A percentile compares a stretch with the other conserved stretches of the same genome.
phyloP scores from a whole-genome alignment of 306 rosid genomes.

The Dryas drummondii region DNA sequence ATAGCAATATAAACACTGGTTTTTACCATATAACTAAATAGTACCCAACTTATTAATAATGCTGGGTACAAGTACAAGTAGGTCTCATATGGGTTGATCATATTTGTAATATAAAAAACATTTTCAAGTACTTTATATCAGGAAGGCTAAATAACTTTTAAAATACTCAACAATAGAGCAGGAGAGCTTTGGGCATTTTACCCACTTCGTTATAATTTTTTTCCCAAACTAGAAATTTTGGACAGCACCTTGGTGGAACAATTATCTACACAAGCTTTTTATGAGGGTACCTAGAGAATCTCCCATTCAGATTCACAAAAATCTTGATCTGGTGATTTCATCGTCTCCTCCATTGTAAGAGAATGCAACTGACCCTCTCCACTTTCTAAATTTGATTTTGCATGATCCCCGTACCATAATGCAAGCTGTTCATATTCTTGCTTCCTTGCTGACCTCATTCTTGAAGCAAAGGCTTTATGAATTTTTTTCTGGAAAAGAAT shows the following conservation, averaged over 20 bases:
- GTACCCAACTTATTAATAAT: neutral
- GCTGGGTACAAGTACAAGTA: neutral
- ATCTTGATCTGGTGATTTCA: constrained; percentile 26
- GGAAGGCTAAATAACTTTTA: neutral
- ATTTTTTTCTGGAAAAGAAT: constrained; percentile 49
- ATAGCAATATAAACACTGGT: neutral
- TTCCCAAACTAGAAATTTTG: constrained; percentile 5
- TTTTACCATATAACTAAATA: neutral
- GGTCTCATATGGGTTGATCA: neutral
- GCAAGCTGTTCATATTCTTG: constrained; percentile 83
- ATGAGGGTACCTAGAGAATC: constrained; percentile 48
- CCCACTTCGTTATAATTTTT: neutral
- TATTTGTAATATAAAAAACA: neutral
- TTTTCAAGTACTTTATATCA: neutral
- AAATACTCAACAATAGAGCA: neutral
- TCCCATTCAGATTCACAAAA: constrained; percentile 76
- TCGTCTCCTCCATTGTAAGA: constrained; percentile 17
- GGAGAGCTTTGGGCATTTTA: neutral
- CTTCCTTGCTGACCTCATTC: constrained; percentile 62
- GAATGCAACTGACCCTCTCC: constrained; percentile 25
- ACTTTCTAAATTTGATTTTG: constrained; percentile 18
- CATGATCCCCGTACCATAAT: constrained; percentile 38
- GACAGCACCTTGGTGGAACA: constrained; percentile 17
- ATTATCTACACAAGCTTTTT: constrained; percentile 35
- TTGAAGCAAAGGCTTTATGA: constrained; percentile 49